Base-by-base conservation (phyloP, 495 filamentous ascomycete species). In the Penicillium lagena region DNA sequence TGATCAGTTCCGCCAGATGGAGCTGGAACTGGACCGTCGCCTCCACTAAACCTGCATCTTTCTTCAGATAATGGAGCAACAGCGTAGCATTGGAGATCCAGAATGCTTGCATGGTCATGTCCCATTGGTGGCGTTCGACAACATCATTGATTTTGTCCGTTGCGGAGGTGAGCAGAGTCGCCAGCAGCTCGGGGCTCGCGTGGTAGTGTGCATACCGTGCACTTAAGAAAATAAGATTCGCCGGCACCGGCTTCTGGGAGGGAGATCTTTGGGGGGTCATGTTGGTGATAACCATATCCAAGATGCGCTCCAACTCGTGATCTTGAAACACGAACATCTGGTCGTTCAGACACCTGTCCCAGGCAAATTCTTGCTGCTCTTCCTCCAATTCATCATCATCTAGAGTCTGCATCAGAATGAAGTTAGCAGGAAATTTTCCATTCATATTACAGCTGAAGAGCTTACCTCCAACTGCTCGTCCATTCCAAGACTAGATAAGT, bases 311-410 rank as follows among this genome's bases (percentile, higher is more conserved):
- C 37, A 99, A 68, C 47, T 97, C 94, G 55, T 78, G 80, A 42
- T 99, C 94, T 67, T 97, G 94, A 62, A 99, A 97, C 17, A 99
- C 93, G 55, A 99, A 99, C 93, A 99, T 99, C 59, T 99, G 93
- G 62, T 99, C 93, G 58, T 95, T 89, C 36, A 95, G 70, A 66
- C 93, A 99, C 57, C 83, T 76, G 55, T 88, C 86, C 93, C 93
- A 99, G n/a, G 96, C 82, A 51, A 99, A 99, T 45, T 97, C 93
- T 56, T 95, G 89, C 35, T 82, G 80, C 42, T 96, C 89, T 44
- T 87, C 87, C 56, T 96, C 89, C 13, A 89, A 67, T 30, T 96
- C 91, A 15, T 69, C 66, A 4, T 71, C 69, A 48, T 90, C 90
- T 2, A 81, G 74, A 30, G 82, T 73, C 88, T 96, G 45, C 35